Conservation (phyloP, 1,284 basidiomycete species). For the Leccinum pachyderme region DNA sequence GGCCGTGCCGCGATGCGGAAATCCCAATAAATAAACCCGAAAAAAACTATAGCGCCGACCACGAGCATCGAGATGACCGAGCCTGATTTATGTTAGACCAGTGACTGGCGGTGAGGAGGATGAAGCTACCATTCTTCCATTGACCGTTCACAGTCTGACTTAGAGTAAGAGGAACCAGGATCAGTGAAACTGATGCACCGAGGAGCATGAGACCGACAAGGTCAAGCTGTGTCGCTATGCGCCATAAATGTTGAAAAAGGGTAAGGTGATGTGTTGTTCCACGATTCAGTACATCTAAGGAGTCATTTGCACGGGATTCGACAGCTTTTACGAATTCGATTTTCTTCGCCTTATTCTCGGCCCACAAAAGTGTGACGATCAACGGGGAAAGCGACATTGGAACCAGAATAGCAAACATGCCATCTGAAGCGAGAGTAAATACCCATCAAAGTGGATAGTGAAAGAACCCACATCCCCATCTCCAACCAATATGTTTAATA, state of each 20-base stretch:
- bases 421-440: conserved; percentile 42
- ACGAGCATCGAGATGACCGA: conserved; percentile 58
- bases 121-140: conserved; percentile 44
- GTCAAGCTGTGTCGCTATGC: conserved; percentile 52
- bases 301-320: neutral
- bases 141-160: conserved; percentile 40
- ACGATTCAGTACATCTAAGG: neutral
- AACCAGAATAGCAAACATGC: conserved; percentile 66
- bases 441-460: conserved; percentile 3
- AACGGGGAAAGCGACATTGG: conserved; percentile 55
- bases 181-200: conserved; percentile 55
- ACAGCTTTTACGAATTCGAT: conserved; percentile 40
- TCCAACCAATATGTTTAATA: conserved; percentile 60
- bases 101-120: neutral
- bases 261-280: neutral
- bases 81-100: conserved; percentile 33
- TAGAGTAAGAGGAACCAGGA: conserved; percentile 69
- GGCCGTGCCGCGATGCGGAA: conserved; percentile 48
- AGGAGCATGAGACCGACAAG: conserved; percentile 67
- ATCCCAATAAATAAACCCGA: conserved; percentile 50
- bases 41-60: conserved; percentile 46
- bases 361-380: conserved; percentile 70
- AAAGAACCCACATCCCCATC: conserved; percentile 66
- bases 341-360: conserved; percentile 60
- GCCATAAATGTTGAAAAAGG: conserved; percentile 22